A percentile compares a stretch with the other conserved stretches of the same genome.
phyloP scores from a whole-genome alignment of 2,329 filamentous ascomycete species.

The Stagonosporopsis cucurbitacearum region DNA sequence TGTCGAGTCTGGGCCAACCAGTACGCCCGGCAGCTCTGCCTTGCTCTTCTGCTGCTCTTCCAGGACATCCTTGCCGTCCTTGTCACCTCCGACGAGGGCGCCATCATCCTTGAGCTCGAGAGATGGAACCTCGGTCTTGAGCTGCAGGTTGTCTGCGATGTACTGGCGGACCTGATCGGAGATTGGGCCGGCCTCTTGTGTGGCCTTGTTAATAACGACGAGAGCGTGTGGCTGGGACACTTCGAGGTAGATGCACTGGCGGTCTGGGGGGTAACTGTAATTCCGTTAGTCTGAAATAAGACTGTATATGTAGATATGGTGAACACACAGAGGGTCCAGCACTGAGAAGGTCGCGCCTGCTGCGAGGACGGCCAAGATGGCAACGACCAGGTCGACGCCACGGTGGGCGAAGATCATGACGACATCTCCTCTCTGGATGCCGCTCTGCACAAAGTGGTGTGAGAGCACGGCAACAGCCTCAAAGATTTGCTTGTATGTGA shows the following conservation, averaged over 20 bases:
- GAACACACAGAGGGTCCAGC: slow-evolving; percentile 75
- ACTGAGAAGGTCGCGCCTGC: slow-evolving; percentile 67
- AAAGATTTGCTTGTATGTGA: slow-evolving; percentile 86
- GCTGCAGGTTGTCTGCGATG: slow-evolving; percentile 72
- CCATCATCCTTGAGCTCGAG: slow-evolving; percentile 76
- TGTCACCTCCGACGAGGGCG: slow-evolving; percentile 69
- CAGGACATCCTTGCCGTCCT: slow-evolving; percentile 72
- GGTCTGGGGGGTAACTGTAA: slow-evolving; percentile 74
- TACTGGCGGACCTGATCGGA: slow-evolving; percentile 68
- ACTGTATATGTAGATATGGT: background rate
- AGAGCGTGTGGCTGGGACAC: slow-evolving; percentile 76
- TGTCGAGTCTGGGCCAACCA: slow-evolving; percentile 85
- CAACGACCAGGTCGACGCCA: slow-evolving; percentile 76
- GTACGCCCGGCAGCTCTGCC: slow-evolving; percentile 68
- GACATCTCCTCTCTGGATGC: slow-evolving; percentile 80
- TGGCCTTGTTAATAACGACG: slow-evolving; percentile 75
- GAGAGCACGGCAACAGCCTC: slow-evolving; percentile 82
- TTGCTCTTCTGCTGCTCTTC: slow-evolving; percentile 60
- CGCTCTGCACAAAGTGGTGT: slow-evolving; percentile 76
- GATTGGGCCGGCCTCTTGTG: slow-evolving; percentile 69
- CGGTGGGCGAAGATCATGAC: slow-evolving; percentile 92
- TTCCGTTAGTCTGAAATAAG: slow-evolving; percentile 12
- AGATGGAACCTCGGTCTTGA: slow-evolving; percentile 77
- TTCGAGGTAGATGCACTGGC: slow-evolving; percentile 84
- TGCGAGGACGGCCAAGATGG: slow-evolving; percentile 76